phyloP scores from a whole-genome alignment of 345 rosid species.

The Arabis alpina region DNA sequence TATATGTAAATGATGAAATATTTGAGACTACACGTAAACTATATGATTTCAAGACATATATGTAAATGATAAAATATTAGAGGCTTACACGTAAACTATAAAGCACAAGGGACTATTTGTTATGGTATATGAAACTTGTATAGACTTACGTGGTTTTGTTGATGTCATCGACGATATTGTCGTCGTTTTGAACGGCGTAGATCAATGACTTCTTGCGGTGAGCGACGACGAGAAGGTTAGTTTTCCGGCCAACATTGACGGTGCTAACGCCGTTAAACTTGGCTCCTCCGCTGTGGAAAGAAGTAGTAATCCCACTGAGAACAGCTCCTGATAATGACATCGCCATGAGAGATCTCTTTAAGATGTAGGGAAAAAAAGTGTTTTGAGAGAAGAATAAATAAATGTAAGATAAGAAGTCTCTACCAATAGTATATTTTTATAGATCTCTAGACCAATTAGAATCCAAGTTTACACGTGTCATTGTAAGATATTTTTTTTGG shows the following conservation, averaged over 20 bases:
- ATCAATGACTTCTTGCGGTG: slow-evolving; percentile 38
- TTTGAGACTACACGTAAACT: background rate
- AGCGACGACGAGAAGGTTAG: slow-evolving; percentile 15
- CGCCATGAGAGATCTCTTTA: slow-evolving; percentile 17
- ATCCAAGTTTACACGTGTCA: background rate
- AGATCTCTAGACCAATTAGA: slow-evolving; percentile 9
- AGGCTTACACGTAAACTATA: background rate
- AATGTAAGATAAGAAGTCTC: slow-evolving; percentile 24
- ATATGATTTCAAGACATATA: background rate
- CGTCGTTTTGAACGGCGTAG: slow-evolving; percentile 34
- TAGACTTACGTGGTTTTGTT: slow-evolving; percentile 37
- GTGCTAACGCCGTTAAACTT: slow-evolving; percentile 5
- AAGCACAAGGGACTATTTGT: too few species aligned
- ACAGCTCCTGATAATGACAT: slow-evolving; percentile 40
- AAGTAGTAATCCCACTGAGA: slow-evolving; percentile 27
- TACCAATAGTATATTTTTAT: slow-evolving; percentile 21
- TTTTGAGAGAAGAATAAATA: background rate
- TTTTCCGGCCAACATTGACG: slow-evolving; percentile 27
- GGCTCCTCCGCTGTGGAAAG: slow-evolving; percentile 15
- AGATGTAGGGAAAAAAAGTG: background rate
- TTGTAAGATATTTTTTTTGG: slow-evolving; percentile 3
- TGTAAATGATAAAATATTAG: background rate
- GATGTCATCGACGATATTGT: slow-evolving; percentile 36
- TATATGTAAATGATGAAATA: too few species aligned
- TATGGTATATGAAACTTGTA: background rate